Conservation (phyloP, 306 rosid species). For the Cicer chorassanicum region DNA sequence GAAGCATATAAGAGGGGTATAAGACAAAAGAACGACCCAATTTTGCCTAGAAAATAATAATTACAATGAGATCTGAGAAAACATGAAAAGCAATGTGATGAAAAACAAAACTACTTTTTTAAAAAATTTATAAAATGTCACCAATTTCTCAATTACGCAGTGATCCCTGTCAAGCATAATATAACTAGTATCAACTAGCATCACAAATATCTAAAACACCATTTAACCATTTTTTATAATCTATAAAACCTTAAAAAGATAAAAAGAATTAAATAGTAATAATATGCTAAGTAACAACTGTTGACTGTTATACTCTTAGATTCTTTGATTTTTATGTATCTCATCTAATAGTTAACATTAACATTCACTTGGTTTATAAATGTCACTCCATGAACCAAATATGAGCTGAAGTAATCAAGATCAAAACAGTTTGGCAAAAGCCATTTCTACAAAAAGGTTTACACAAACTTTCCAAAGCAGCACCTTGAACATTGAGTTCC, state of each 20-base stretch:
- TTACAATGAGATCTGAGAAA: slow-evolving; percentile 25
- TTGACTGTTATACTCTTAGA: background rate
- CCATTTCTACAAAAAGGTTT: background rate
- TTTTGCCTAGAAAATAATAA: background rate
- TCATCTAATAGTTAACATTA: background rate
- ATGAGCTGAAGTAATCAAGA: slow-evolving; percentile 8
- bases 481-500: slow-evolving; percentile 69
- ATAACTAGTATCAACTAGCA: background rate
- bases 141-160: background rate
- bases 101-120: background rate
- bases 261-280: background rate
- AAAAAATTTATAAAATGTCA: slow-evolving; percentile 5
- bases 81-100: background rate
- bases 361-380: slow-evolving; percentile 13
- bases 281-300: background rate
- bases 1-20: slow-evolving; percentile 17
- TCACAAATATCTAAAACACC: slow-evolving; percentile 9
- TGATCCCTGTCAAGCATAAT: background rate
- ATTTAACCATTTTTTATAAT: background rate
- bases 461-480: slow-evolving; percentile 41
- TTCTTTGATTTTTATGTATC: slow-evolving; percentile 13
- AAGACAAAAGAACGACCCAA: background rate
- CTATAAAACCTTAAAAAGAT: background rate
- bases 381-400: slow-evolving; percentile 18
- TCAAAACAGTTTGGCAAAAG: slow-evolving; percentile 27